Evolutionary conservation across 805 yeast genomes (phyloP), one percentile per base, ranked within the genome.

Genomic region (Candida oleophila): DNA sequence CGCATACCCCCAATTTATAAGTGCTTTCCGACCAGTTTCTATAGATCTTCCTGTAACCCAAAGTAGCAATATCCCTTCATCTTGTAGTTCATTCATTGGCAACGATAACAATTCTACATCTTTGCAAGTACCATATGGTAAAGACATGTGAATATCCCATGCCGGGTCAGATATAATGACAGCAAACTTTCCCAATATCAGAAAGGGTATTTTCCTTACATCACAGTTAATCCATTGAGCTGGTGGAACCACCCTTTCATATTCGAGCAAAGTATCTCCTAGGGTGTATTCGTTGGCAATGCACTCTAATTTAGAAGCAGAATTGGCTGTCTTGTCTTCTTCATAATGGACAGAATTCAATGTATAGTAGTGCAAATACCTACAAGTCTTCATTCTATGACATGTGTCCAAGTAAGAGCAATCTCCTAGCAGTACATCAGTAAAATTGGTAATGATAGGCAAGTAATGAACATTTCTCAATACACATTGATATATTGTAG

Each of bases 1-100:
- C 33, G 66, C 61, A 61, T 91, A 91, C 1, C 97, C 97, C 96
- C 97, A 90, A 48, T 78, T 81, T 3, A 62, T 63, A 46, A 91
- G 68, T 5, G 91, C 88, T 47, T 80, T 80, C 36, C 96, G 76
- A 1, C 98, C 98, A 18, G 87, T 73, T 55, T 92, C 97, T 54
- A 89, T 83, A 9, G 97, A 89, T 40, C 98, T 75, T 1, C 97
- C 97, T 1, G 98, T 92, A 9, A 92, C 97, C 98, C 97, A 91
- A 21, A 91, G 74, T 50, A 90, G 73, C 38, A 90, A 68, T 2
- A 91, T 68, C 0, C 98, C 98, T 57, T 89, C 96, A 45, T 82
- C 84, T 61, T 90, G 97, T 32, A 91, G 71, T 39, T 76, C 66
- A 33, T 78, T 76, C 62, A 91, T 75, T 22, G 88, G 84, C 20